Base-by-base conservation (phyloP, 495 filamentous ascomycete species). In the Recurvomyces mirabilis region DNA sequence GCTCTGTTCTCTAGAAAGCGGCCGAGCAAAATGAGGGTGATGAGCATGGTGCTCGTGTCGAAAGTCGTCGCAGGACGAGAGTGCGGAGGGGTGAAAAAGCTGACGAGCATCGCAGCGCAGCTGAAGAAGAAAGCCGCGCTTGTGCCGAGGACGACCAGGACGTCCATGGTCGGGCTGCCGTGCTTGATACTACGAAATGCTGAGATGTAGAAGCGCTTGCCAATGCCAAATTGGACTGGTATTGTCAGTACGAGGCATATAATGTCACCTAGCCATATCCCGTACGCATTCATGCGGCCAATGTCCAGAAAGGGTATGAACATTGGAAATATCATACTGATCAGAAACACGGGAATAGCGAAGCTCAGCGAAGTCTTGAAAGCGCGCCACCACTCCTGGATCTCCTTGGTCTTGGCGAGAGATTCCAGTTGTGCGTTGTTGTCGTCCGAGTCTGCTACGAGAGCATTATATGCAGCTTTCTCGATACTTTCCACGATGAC, bases 101-200 rank as follows among this genome's bases (percentile, higher is more conserved):
- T 86, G 24, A 95, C 78, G 11, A 78, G 12, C 87, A 99, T 96
- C 10, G 87, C 81, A 31, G 82, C 77, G 50, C 85, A 64, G 59
- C 89, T 95, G 65, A 95, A 99, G 62, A 96, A 94, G 69, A 95
- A 98, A 2, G 91, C 91, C n/a, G 88, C 82, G 0, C 87, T 94
- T 14, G 93, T 99, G 10, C 91, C 91, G 4, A 96, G 62, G 38
- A 93, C 84, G 28, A 99, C 87, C 4, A 99, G 70, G 1, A 99
- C 89, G 56, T 99, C 91, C 91, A 99, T 99, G 1, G 91, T 96
- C 1, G 91, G 88, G 1, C 85, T 81, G 9, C 79, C 72, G 59
- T 99, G 93, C 54, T 79, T 81, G 37, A 99, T 60, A 1, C 86
- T 93, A 56, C 87, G 93, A 59, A 70, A 95, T n/a, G 87, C 88